Evolutionary conservation across 1,284 basidiomycete species (phyloP).

Genomic region (Puccinia novopanici): DNA sequence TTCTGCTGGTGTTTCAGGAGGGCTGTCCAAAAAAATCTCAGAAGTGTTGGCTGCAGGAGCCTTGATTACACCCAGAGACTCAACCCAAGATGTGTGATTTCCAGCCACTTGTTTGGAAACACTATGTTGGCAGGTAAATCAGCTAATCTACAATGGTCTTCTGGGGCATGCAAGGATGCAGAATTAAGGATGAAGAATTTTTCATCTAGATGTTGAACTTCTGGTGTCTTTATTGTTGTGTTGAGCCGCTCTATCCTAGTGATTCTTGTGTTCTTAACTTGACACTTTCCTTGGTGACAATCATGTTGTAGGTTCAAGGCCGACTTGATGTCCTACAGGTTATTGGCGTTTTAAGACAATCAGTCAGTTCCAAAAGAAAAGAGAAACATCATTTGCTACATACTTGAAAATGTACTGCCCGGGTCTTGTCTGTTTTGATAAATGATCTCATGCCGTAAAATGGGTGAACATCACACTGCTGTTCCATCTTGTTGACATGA

Average conservation of each 20-base stretch:
- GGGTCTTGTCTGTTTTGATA: background rate
- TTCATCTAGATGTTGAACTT: background rate
- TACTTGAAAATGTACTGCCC: background rate
- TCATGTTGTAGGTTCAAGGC: slow-evolving; percentile 10
- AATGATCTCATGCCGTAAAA: slow-evolving; percentile 5
- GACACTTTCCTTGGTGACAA: background rate
- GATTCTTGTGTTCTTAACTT: background rate
- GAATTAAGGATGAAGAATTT: background rate
- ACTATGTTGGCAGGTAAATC: background rate
- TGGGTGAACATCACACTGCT: background rate
- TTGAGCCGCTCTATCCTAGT: background rate
- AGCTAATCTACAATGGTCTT: background rate
- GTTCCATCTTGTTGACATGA: background rate
- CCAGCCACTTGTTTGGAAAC: background rate
- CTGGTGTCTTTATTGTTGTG: slow-evolving; percentile 5
- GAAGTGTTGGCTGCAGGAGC: background rate
- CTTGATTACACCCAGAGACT: background rate
- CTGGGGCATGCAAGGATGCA: slow-evolving; percentile 4
- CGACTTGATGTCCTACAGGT: background rate
- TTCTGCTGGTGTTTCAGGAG: too few relatives aligned
- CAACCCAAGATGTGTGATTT: background rate
- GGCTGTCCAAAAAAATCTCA: too few relatives aligned
- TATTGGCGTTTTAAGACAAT: background rate
- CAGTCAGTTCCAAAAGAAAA: too few relatives aligned
- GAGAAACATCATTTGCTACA: background rate